Base-by-base conservation (phyloP, 2,329 filamentous ascomycete species). In the Nothopassalora personata region DNA sequence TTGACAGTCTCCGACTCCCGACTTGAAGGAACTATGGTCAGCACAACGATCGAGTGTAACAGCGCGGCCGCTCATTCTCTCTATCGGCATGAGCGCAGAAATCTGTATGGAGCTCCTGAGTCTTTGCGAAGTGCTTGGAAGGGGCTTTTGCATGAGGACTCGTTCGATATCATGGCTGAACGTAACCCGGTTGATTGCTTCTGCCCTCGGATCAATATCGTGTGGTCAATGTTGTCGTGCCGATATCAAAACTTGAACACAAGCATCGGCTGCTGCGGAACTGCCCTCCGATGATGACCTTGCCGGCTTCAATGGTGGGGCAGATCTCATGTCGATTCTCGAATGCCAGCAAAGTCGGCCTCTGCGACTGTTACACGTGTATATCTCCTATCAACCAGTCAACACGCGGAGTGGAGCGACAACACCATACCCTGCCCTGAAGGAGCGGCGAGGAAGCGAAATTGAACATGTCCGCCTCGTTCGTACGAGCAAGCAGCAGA, bases 401-500 rank as follows among this genome's bases (percentile, higher is more conserved):
- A 13, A 15, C 28, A 27, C 8, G 28, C 18, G 46, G 46, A 49
- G 46, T 4, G 5, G 5, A 23, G 23, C 23, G 23, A 2, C 45
- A 47, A 47, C 10, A 47, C 5, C 4, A 27, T 18, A 47, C 11
- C 45, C 23, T 47, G 45, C 4, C 45, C 15, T 9, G 10, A 19
- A 5, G 10, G 45, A 19, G 23, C 10, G 5, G 27, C 23, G 13
- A 34, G 27, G 7, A 34, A 19, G 15, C 7, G 6, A 33, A 54
- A 34, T 46, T 55, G 57, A 48, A 15, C 30, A 60, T 60, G 59
- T 58, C 59, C 50, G 54, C 19, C 3, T 27, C 33, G 19, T 57
- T 57, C 59, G 55, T 60, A 60, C 59, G 59, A 60, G 50, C 19
- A 15, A 28, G 33, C 15, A 54, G 54, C 49, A 57, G 43, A 39